phyloP scores from a whole-genome alignment of 257 asterid species.

The Ajuga chamaepitys region DNA sequence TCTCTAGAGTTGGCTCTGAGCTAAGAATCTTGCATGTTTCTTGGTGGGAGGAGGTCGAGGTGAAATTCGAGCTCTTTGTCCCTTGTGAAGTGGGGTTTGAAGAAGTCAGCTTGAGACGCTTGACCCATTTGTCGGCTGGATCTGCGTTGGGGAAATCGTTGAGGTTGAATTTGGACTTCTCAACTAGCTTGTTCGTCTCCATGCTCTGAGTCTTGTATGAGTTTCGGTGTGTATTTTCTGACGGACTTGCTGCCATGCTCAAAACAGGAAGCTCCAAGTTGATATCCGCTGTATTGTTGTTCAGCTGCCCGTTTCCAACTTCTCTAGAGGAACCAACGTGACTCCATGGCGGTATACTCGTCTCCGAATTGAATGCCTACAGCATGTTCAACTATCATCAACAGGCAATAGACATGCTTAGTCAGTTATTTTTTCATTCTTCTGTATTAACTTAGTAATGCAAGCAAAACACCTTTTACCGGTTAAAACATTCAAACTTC shows the following conservation, averaged over 20 bases:
- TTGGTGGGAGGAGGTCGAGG: conserved; percentile 24
- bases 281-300: conserved; percentile 19
- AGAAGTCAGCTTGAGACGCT: conserved; percentile 52
- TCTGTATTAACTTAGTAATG: neutral
- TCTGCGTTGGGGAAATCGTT: conserved; percentile 22
- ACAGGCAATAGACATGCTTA: neutral
- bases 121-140: conserved; percentile 52
- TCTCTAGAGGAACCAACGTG: conserved; percentile 10
- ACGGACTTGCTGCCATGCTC: conserved; percentile 22
- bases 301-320: neutral
- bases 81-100: conserved; percentile 30
- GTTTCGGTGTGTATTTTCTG: conserved; percentile 27
- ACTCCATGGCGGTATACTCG: neutral
- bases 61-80: conserved; percentile 24
- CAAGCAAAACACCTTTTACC: neutral
- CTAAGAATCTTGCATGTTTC: conserved; percentile 13
- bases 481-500: neutral
- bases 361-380: conserved; percentile 13
- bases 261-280: conserved; percentile 37
- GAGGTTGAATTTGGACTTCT: conserved; percentile 8
- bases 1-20: neutral
- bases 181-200: conserved; percentile 37
- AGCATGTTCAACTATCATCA: neutral
- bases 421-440: neutral
- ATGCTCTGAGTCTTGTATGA: conserved; percentile 55